Conservation (phyloP, 345 rosid genomes). For the Bruguiera parviflora region DNA sequence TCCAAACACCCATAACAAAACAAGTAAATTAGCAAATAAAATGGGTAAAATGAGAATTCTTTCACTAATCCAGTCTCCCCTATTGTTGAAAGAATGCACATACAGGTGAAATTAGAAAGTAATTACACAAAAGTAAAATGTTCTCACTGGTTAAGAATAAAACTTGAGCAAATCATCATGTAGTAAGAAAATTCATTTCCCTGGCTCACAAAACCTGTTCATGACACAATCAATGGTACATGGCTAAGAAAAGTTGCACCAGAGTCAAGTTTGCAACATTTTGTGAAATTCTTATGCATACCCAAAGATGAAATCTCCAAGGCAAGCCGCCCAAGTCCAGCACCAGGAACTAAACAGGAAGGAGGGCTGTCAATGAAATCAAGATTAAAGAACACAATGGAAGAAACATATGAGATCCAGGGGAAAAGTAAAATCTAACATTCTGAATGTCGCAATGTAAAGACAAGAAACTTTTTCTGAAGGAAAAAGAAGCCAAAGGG, state of each 20-base stretch:
- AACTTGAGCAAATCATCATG: slow-evolving; percentile 99
- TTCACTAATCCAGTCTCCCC: neutral
- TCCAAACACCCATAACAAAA: slow-evolving; percentile 6
- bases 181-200: slow-evolving; percentile 99
- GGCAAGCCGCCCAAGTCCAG: slow-evolving; percentile 97
- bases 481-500: neutral
- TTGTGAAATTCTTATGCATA: slow-evolving; percentile 29
- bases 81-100: neutral
- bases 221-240: slow-evolving; percentile 12
- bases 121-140: neutral
- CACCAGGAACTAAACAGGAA: slow-evolving; percentile 96
- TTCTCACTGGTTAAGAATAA: slow-evolving; percentile 87
- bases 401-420: slow-evolving; percentile 5
- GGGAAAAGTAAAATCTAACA: neutral
- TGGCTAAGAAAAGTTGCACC: neutral
- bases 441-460: neutral
- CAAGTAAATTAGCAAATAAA: neutral
- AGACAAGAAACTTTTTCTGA: too few relatives aligned
- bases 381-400: neutral
- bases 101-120: neutral
- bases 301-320: slow-evolving; percentile 93
- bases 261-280: neutral
- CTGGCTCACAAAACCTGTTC: slow-evolving; percentile 91
- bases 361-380: slow-evolving; percentile 56
- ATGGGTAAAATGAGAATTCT: neutral